Percentiles rank a stretch among this genome's conserved stretches.
phyloP scores from a whole-genome alignment of 2,329 filamentous ascomycete species.

The Penicillium sp. region DNA sequence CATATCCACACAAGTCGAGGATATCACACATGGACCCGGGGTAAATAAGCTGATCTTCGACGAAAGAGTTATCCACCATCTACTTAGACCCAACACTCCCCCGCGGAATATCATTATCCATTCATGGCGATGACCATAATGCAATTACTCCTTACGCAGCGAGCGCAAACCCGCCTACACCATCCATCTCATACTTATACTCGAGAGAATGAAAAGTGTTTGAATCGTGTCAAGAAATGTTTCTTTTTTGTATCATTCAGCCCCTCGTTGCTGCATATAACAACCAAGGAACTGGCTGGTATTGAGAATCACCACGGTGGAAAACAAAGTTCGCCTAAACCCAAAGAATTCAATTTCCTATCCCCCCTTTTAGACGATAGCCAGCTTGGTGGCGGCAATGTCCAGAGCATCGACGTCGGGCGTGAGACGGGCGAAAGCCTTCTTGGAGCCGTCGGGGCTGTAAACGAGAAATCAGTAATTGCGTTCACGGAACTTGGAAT shows the following conservation, averaged over 20 bases:
- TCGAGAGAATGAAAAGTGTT: neutral
- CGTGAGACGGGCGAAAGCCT: conserved; percentile 95
- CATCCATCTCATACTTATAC: neutral
- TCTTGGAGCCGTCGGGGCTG: conserved; percentile 96
- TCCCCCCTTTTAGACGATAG: conserved; percentile 75
- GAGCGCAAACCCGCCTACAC: neutral
- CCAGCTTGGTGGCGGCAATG: conserved; percentile 98
- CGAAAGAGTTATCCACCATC: neutral
- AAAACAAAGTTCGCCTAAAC: conserved; percentile 48
- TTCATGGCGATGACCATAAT: neutral
- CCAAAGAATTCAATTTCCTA: conserved; percentile 44
- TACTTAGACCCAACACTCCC: neutral
- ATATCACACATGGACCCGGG: neutral
- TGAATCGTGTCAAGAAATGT: conserved; percentile 30
- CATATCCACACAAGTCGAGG: no score
- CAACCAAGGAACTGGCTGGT: conserved; percentile 37
- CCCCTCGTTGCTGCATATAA: conserved; percentile 35
- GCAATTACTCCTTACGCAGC: neutral
- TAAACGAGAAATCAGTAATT: conserved; percentile 14
- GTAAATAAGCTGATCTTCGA: neutral
- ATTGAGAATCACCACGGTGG: conserved; percentile 45
- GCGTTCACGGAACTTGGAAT: neutral
- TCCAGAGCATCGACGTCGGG: conserved; percentile 97
- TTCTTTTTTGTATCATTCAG: conserved; percentile 44
- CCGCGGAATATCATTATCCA: neutral